These are phyloP conservation scores for Penicillium sp. DNA, from an alignment of 2,329 filamentous ascomycete genomes.

Conservation along the genomic window DNA sequence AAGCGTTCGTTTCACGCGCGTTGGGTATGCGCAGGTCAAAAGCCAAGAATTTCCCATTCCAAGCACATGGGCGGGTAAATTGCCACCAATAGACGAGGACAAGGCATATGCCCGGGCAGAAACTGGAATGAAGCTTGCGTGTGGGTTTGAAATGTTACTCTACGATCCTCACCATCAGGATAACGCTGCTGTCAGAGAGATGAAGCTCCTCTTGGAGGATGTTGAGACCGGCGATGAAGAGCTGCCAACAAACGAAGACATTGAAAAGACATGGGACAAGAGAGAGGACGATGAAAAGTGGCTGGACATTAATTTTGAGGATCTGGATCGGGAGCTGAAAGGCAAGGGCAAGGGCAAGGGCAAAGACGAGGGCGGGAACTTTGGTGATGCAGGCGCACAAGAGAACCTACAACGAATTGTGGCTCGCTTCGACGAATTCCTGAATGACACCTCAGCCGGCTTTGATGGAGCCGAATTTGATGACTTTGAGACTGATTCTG, in stretches of 20 bases:
- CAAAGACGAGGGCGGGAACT: slow-evolving; percentile 29
- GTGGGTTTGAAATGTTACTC: slow-evolving; percentile 86
- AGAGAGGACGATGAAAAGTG: slow-evolving; percentile 83
- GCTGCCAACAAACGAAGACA: slow-evolving; percentile 73
- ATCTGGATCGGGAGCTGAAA: slow-evolving; percentile 78
- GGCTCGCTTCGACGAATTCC: slow-evolving; percentile 84
- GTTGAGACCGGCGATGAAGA: slow-evolving; percentile 67
- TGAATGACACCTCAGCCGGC: slow-evolving; percentile 81
- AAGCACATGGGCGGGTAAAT: slow-evolving; percentile 53
- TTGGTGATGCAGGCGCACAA: slow-evolving; percentile 47
- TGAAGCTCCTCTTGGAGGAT: slow-evolving; percentile 74
- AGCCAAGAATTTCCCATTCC: slow-evolving; percentile 76
- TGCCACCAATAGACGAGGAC: slow-evolving; percentile 45
- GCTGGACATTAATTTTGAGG: slow-evolving; percentile 87
- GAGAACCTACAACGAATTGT: slow-evolving; percentile 82
- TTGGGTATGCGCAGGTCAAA: slow-evolving; percentile 85
- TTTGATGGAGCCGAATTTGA: slow-evolving; percentile 72
- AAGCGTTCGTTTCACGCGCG: slow-evolving; percentile 79
- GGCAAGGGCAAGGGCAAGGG: slow-evolving; percentile 50
- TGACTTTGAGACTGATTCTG: slow-evolving; percentile 68
- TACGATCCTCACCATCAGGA: slow-evolving; percentile 66
- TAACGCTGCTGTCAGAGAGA: slow-evolving; percentile 68
- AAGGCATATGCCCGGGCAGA: slow-evolving; percentile 54
- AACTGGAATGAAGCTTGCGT: slow-evolving; percentile 83
- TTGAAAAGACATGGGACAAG: slow-evolving; percentile 63